Percentiles rank a stretch among this genome's conserved stretches.
These are phyloP conservation scores for Solanum neorickii DNA, from an alignment of 257 asterid genomes.

Conservation along the genomic window DNA sequence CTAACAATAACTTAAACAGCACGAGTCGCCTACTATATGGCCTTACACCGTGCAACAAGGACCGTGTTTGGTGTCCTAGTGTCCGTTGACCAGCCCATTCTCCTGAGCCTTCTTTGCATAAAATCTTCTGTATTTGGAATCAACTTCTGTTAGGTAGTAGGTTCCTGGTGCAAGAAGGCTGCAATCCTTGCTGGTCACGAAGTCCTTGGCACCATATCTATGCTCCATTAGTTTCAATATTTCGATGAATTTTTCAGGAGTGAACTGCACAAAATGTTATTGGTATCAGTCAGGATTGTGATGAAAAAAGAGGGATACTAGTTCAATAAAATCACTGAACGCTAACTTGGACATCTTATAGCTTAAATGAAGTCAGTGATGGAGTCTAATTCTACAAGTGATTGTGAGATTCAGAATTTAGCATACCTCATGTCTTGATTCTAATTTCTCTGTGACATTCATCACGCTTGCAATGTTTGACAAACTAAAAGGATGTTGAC, in stretches of 20 bases:
- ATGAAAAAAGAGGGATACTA: background rate
- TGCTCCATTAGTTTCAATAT: constrained; percentile 91
- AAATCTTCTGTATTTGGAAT: constrained; percentile 82
- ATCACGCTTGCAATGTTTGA: constrained; percentile 65
- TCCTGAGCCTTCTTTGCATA: constrained; percentile 57
- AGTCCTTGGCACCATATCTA: constrained; percentile 86
- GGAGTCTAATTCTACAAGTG: background rate
- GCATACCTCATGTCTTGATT: constrained; percentile 79
- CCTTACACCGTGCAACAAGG: background rate
- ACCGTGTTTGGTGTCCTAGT: constrained; percentile 21
- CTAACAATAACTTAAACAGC: constrained; percentile 12
- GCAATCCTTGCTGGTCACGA: constrained; percentile 62
- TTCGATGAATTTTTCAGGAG: constrained; percentile 80
- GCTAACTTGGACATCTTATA: background rate
- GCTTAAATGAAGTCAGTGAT: background rate
- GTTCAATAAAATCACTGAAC: background rate
- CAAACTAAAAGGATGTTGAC: constrained; percentile 74
- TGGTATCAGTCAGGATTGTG: background rate
- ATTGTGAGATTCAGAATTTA: background rate
- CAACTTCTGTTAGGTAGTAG: constrained; percentile 86
- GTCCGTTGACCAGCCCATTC: constrained; percentile 61
- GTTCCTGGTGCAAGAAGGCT: constrained; percentile 85
- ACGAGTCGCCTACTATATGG: constrained; percentile 9
- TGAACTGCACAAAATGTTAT: constrained; percentile 33
- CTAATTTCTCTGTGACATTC: constrained; percentile 71